Base-by-base conservation (phyloP, 345 rosid species). In the Lepidium sativum region DNA sequence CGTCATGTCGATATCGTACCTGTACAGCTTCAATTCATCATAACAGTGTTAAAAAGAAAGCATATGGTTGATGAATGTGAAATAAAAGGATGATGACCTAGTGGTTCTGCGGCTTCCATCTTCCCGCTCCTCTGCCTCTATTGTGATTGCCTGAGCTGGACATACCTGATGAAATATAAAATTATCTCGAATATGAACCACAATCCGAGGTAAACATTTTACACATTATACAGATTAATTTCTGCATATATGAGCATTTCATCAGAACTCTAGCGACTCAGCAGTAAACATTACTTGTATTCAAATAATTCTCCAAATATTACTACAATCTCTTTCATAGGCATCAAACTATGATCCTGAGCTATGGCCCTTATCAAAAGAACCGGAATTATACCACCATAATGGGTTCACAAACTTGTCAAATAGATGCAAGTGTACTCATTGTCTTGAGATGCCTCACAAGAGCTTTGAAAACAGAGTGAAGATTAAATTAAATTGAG, bases 71-170 rank as follows among this genome's bases (percentile, higher is more conserved):
- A 10, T 15, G 49, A 48, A 41, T 6, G 6, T 47, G 32, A 57
- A 13, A n/a, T 23, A 25, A 11, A 51, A 40, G 15, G 50, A 55
- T 14, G 15, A n/a, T 77, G 52, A 90, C 97, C 99, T 88, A 11
- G 97, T 95, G 63, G 99, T 88, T 77, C 97, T 82, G 18, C 99
- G 97, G 68, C 99, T 94, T 63, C 99, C 99, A 83, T 94, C 97
- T 77, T 94, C 97, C 51, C 99, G 79, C 64, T 90, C 99, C 67
- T 94, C 97, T 15, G 97, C 99, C 76, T 94, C 99, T 34, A 90
- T 94, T 37, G 99, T 94, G 72, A 94, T 94, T 27, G 99, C 97
- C 76, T 85, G 99, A 14, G 95, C 97, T 62, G 99, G 99, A 69
- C 99, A 94, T 55, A 94, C 77, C 97, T 88, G 75, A 63, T 55